A percentile compares a stretch with the other conserved stretches of the same genome.
phyloP scores from a whole-genome alignment of 768 basidiomycete species.

The Lentinula sp. region DNA sequence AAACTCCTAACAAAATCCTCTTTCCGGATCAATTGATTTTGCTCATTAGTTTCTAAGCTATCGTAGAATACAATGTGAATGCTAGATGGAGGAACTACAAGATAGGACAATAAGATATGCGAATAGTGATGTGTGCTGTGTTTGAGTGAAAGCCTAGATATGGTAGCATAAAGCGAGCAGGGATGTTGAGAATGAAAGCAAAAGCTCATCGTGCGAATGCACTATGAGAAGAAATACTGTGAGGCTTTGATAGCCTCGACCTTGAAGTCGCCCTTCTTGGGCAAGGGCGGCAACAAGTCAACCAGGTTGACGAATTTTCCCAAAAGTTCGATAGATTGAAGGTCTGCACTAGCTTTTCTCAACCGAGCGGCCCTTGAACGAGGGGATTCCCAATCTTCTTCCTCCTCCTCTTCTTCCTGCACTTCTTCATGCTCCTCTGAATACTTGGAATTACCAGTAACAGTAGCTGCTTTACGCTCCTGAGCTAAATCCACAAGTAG shows the following conservation, averaged over 20 bases:
- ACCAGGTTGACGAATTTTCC: slow-evolving; percentile 70
- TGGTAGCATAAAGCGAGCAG: not conserved
- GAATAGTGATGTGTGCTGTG: not conserved
- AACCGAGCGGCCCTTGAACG: slow-evolving; percentile 9
- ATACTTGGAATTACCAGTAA: not conserved
- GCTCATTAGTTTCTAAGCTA: not conserved
- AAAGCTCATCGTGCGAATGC: not conserved
- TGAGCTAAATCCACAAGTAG: not conserved
- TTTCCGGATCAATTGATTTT: not conserved
- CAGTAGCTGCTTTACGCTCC: slow-evolving; percentile 10
- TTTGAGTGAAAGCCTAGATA: not conserved
- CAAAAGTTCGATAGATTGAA: slow-evolving; percentile 20
- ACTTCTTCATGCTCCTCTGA: not conserved
- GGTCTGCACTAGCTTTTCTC: slow-evolving; percentile 19
- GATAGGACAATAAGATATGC: slow-evolving; percentile 2
- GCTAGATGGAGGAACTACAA: not conserved
- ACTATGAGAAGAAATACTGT: slow-evolving; percentile 91
- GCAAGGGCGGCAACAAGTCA: slow-evolving; percentile 76
- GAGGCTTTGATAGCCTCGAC: slow-evolving; percentile 78
- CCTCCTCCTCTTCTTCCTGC: slow-evolving; percentile 17
- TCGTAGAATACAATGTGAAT: not conserved
- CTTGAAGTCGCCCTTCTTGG: slow-evolving; percentile 80
- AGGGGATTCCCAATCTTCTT: slow-evolving; percentile 14
- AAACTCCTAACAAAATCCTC: no score
- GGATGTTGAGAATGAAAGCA: not conserved